Evolutionary conservation across 2,329 filamentous ascomycete genomes (phyloP).

Genomic region (Colletotrichum theobromicola): DNA sequence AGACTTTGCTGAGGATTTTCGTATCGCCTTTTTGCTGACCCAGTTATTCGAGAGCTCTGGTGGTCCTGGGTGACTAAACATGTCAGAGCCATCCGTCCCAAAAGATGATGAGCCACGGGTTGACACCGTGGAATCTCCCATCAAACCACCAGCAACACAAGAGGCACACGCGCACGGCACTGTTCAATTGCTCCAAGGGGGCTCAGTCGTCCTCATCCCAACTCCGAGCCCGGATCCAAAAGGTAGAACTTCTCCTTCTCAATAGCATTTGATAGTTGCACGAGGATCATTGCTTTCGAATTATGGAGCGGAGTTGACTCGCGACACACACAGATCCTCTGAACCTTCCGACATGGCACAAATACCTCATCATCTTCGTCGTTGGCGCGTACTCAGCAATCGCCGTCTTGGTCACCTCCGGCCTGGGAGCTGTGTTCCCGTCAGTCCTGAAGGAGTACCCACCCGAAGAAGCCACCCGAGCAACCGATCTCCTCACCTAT

Average conservation of each 20-base stretch:
- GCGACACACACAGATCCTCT: constrained; percentile 25
- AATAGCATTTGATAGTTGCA: neutral
- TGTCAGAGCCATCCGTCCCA: neutral
- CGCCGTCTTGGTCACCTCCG: constrained; percentile 22
- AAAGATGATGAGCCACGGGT: neutral
- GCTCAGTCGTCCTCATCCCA: constrained; percentile 26
- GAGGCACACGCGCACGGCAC: neutral
- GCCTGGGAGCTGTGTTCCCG: constrained; percentile 20
- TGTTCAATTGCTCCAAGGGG: neutral
- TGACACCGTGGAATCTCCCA: neutral
- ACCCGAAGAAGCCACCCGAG: constrained; percentile 4
- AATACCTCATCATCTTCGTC: constrained; percentile 26
- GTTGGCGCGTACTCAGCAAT: constrained; percentile 18
- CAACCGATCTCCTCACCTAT: constrained; percentile 33
- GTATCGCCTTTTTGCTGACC: neutral
- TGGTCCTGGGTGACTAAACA: neutral
- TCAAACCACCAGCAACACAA: neutral
- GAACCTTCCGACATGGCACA: constrained; percentile 29
- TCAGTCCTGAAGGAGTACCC: constrained; percentile 22
- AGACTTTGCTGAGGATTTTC: neutral
- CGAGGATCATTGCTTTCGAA: neutral
- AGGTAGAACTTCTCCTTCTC: neutral
- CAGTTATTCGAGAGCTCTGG: neutral
- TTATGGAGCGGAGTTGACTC: neutral
- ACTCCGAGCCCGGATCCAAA: constrained; percentile 27